Conservation (phyloP, 129 eudicot genomes). For the Chrysanthemum lavandulifolium region DNA sequence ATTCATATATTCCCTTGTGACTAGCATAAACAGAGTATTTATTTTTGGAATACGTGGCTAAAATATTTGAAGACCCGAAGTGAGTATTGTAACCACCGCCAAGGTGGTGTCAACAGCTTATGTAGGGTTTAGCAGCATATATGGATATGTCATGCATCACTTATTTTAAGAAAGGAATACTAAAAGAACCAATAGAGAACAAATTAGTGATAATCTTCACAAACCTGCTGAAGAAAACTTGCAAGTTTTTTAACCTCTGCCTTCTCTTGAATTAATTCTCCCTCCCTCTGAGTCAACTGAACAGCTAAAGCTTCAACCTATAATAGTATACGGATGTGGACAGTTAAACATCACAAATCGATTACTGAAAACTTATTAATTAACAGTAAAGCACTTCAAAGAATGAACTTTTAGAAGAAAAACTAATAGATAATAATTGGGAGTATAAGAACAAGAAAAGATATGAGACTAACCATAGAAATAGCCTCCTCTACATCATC, state of each 20-base stretch:
- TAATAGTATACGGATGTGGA: conserved; percentile 11
- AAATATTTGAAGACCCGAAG: too few relatives aligned
- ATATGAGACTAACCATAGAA: conserved; percentile 66
- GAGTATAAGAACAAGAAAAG: conserved; percentile 9
- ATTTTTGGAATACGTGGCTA: too few relatives aligned
- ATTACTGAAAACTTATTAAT: conserved; percentile 3
- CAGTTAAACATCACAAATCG: conserved; percentile 1
- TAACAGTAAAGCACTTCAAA: too few relatives aligned
- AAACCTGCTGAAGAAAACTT: conserved; percentile 71
- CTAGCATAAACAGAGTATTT: too few relatives aligned
- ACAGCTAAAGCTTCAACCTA: conserved; percentile 95
- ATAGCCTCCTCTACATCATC: conserved; percentile 98
- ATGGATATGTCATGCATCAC: background rate
- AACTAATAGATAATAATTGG: too few relatives aligned
- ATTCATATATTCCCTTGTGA: too few relatives aligned
- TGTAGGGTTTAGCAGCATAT: background rate
- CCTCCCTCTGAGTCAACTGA: conserved; percentile 87
- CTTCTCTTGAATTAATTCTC: conserved; percentile 82
- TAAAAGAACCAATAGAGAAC: background rate
- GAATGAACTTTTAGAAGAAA: too few relatives aligned
- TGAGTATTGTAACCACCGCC: too few relatives aligned
- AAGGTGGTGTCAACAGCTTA: conserved; percentile 2
- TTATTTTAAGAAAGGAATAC: conserved; percentile 12
- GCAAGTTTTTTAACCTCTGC: conserved; percentile 80
- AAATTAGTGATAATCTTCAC: conserved; percentile 11